phyloP scores from a whole-genome alignment of 2,329 filamentous ascomycete species.

The Monilinia vaccinii-corymbosi region DNA sequence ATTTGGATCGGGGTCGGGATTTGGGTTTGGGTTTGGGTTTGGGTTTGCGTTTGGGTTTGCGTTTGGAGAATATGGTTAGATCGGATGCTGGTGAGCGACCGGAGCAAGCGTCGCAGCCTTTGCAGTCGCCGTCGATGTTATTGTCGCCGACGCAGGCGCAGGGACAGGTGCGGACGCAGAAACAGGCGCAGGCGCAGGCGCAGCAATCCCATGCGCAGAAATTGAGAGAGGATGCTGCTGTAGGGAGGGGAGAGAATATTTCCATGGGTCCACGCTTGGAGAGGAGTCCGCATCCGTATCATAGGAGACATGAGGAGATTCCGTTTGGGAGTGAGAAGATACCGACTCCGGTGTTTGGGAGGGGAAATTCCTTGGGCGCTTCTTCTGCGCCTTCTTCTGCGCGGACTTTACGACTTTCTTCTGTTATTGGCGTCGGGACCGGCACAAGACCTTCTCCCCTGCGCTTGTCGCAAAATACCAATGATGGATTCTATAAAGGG shows the following conservation, averaged over 20 bases:
- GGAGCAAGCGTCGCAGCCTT: too few relatives aligned
- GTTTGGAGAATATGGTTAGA: not conserved
- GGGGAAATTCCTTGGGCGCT: not conserved
- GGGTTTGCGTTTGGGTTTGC: not conserved
- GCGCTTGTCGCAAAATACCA: slow-evolving; percentile 23
- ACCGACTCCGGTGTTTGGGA: not conserved
- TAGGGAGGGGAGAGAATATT: slow-evolving; percentile 9
- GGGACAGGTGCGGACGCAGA: not conserved
- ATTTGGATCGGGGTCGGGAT: too few relatives aligned
- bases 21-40: not conserved
- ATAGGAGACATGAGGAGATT: slow-evolving; percentile 48
- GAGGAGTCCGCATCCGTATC: slow-evolving; percentile 61
- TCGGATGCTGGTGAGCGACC: not conserved
- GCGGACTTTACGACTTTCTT: not conserved
- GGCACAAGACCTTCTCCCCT: slow-evolving; percentile 14
- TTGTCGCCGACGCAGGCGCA: not conserved
- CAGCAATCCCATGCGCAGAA: slow-evolving; percentile 11
- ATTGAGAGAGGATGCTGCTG: slow-evolving; percentile 8
- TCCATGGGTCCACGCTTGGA: slow-evolving; percentile 13
- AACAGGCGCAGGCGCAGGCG: not conserved
- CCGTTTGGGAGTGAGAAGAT: slow-evolving; percentile 32
- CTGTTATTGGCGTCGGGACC: too few relatives aligned
- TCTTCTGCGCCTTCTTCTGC: not conserved
- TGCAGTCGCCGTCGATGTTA: not conserved
- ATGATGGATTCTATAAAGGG: slow-evolving; percentile 27